Conservation (phyloP, 371 early-diverging fungal genomes). For the Conidiobolus incongruus region DNA sequence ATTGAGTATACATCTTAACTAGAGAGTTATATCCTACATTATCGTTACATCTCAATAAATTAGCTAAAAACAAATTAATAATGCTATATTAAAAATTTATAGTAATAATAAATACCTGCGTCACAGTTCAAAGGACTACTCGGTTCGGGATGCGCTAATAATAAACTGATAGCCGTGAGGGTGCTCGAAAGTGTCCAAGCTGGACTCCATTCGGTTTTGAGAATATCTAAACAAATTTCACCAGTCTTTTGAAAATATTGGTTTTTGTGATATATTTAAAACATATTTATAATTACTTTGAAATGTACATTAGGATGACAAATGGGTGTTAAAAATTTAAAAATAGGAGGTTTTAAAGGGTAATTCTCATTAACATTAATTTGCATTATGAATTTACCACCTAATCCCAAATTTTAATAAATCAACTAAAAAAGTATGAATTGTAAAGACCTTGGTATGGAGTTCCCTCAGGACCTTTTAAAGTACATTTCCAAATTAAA, state of each 20-base stretch:
- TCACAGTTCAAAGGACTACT: slow-evolving; percentile 85
- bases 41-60: slow-evolving; percentile 70
- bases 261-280: too few species aligned
- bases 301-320: slow-evolving; percentile 66
- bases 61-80: slow-evolving; percentile 20
- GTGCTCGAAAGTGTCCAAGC: slow-evolving; percentile 57
- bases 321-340: slow-evolving; percentile 48
- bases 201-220: slow-evolving; percentile 63
- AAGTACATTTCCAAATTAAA: slow-evolving; percentile 63
- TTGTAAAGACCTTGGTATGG: slow-evolving; percentile 50
- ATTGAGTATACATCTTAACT: slow-evolving; percentile 60
- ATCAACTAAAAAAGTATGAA: slow-evolving; percentile 13
- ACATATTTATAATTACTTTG: slow-evolving; percentile 27
- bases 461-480: slow-evolving; percentile 59
- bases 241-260: slow-evolving; percentile 31
- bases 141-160: slow-evolving; percentile 55
- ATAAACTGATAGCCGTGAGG: slow-evolving; percentile 39
- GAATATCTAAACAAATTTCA: slow-evolving; percentile 64
- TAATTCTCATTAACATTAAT: slow-evolving; percentile 34
- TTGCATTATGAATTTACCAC: slow-evolving; percentile 27
- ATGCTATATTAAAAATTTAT: too few species aligned
- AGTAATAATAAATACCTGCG: slow-evolving; percentile 40
- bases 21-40: slow-evolving; percentile 63
- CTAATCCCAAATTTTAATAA: too few species aligned
- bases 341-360: slow-evolving; percentile 47